Conservation (phyloP, 2,329 filamentous ascomycete genomes). For the Pezicula radicicola region DNA sequence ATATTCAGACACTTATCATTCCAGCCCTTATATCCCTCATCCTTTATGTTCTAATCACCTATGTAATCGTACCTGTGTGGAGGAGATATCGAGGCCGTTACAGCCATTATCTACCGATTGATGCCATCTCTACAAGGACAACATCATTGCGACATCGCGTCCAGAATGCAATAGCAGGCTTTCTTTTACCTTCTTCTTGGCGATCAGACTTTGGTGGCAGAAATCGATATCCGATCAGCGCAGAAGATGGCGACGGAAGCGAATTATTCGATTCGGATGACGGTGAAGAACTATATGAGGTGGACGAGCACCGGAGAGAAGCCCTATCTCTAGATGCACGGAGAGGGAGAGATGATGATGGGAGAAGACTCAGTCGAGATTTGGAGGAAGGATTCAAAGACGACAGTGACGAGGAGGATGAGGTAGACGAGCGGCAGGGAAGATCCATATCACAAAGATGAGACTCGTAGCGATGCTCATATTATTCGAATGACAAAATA, state of each 20-base stretch:
- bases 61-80: constrained; percentile 65
- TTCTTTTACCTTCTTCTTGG: constrained; percentile 46
- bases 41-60: constrained; percentile 65
- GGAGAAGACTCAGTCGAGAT: constrained; percentile 71
- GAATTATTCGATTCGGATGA: constrained; percentile 58
- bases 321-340: constrained; percentile 31
- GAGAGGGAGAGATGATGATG: constrained; percentile 41
- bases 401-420: constrained; percentile 61
- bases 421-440: constrained; percentile 9
- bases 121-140: constrained; percentile 57
- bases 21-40: constrained; percentile 68
- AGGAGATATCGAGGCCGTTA: constrained; percentile 68
- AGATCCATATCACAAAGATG: constrained; percentile 2
- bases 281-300: constrained; percentile 66
- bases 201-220: constrained; percentile 38
- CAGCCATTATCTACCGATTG: constrained; percentile 69
- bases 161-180: constrained; percentile 36
- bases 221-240: constrained; percentile 34
- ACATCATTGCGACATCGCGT: constrained; percentile 51
- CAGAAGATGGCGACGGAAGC: constrained; percentile 41
- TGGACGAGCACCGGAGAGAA: constrained; percentile 43
- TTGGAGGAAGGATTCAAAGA: constrained; percentile 74
- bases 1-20: constrained; percentile 61
- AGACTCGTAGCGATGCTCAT: constrained; percentile 3
- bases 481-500: not conserved